Percentiles rank a stretch among this genome's conserved stretches.
Evolutionary conservation across 1,139 yeast species (phyloP).

Genomic region (Suhomyces atakaporum): DNA sequence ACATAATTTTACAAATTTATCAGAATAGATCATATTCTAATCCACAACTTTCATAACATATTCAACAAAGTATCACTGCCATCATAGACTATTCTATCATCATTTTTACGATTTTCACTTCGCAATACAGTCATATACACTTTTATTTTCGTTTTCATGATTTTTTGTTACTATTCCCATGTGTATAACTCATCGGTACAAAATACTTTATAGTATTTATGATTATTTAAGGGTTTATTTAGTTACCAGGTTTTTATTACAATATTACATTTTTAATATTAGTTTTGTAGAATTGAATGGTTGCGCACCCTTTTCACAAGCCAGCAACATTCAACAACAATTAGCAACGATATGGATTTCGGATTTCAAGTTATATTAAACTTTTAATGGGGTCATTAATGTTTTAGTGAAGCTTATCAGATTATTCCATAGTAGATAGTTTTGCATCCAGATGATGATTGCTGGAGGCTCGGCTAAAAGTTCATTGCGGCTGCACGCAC

Average conservation of each 20-base stretch:
- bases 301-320: too few relatives aligned
- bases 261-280: not conserved
- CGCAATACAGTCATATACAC: slow-evolving; percentile 3
- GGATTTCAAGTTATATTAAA: too few relatives aligned
- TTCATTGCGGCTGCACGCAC: too few relatives aligned
- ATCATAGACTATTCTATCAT: slow-evolving; percentile 1
- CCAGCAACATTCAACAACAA: too few relatives aligned
- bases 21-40: slow-evolving; percentile 5
- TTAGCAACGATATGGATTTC: too few relatives aligned
- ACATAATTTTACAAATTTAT: slow-evolving; percentile 9
- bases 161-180: too few relatives aligned
- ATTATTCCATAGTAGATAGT: too few relatives aligned
- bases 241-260: not conserved
- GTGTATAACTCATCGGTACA: not conserved
- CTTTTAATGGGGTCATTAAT: too few relatives aligned
- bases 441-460: too few relatives aligned
- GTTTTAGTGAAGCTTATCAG: too few relatives aligned
- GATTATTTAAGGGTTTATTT: not conserved
- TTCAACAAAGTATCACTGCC: slow-evolving; percentile 1
- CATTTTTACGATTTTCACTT: slow-evolving; percentile 2
- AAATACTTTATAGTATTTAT: slow-evolving; percentile 2
- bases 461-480: too few relatives aligned
- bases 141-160: slow-evolving; percentile 1
- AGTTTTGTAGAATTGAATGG: too few relatives aligned
- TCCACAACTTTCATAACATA: slow-evolving; percentile 7